Base-by-base conservation (phyloP, 1,284 basidiomycete species). In the Fistulinella cinereoalba region DNA sequence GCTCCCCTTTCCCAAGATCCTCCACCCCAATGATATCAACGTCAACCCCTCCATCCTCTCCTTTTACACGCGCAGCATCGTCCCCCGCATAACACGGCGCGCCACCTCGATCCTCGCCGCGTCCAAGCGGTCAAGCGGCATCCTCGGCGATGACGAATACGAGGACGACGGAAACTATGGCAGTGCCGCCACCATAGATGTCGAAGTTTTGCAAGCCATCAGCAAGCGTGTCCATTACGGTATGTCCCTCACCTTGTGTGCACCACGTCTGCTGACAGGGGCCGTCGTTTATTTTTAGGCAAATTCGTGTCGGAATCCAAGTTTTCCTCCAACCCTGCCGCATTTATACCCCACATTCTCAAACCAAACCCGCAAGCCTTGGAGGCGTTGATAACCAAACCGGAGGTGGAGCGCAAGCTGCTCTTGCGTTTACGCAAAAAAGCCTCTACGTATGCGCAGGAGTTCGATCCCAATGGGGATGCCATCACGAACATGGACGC, bases 251-350 rank as follows among this genome's bases (percentile, higher is more conserved):
- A 10, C 32, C 45, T 10, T 23, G 15, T 22, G 23, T 27, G 29
- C 13, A 19, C 31, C 13, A 33, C 27, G 8, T 31, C 16, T 32
- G 10, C 15, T n/a, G n/a, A n/a, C n/a, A n/a, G n/a, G 12, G 25
- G 22, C 50, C 59, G 44, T 50, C 23, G 4, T 3, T 10, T 23
- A 15, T 24, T 36, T 28, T 64, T 64, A 97, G 94, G 96, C 51
- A 98, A 98, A 80, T 99, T 99, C 66, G 97, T 99, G 10, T 92
- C 92, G 4, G 97, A 99, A 70, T 89, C 89, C 44, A 99, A 99
- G 68, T 99, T 99, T 75, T 70, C 80, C 16, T 78, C 81, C 25
- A 75, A 90, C 52, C 96, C 97, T 9, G 76, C 85, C 22, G 83
- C 85, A 12, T 99, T 98, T 68, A 82, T 99, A 52, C 90, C 92